These are phyloP conservation scores for Dactylellina parvicollis DNA, from an alignment of 2,329 filamentous ascomycete genomes.

Conservation along the genomic window DNA sequence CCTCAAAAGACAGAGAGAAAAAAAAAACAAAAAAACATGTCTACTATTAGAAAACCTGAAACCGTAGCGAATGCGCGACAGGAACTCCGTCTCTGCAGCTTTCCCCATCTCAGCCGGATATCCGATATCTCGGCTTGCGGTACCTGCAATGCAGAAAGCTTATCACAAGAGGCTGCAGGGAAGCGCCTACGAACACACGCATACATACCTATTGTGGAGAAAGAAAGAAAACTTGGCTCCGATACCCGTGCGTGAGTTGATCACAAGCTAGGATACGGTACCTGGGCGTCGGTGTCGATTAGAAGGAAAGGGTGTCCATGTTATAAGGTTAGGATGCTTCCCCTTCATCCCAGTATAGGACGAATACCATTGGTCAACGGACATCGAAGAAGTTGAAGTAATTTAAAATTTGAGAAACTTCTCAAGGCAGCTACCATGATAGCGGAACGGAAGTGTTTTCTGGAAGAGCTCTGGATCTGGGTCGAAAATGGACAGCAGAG, in stretches of 20 bases:
- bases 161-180: constrained; percentile 35
- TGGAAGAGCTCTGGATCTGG: constrained; percentile 18
- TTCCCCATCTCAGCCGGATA: constrained; percentile 4
- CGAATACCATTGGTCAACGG: neutral
- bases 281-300: constrained; percentile 24
- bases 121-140: constrained; percentile 47
- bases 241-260: constrained; percentile 27
- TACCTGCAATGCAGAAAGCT: constrained; percentile 40
- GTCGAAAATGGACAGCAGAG: constrained; percentile 1
- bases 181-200: constrained; percentile 17
- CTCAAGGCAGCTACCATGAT: constrained; percentile 28
- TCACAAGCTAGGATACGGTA: constrained; percentile 19
- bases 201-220: neutral
- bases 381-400: neutral
- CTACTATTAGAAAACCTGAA: constrained; percentile 6
- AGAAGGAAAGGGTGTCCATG: neutral
- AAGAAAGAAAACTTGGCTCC: constrained; percentile 23
- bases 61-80: constrained; percentile 3
- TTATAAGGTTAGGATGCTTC: neutral
- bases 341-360: neutral
- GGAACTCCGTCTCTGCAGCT: constrained; percentile 1
- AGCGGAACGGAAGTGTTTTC: neutral
- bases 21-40: constrained; percentile 1
- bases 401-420: constrained; percentile 1
- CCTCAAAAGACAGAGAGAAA: too few species aligned